Evolutionary conservation across 305 asterid genomes (phyloP), one percentile per base, ranked within the genome.

Genomic region (Rubia peregrina): DNA sequence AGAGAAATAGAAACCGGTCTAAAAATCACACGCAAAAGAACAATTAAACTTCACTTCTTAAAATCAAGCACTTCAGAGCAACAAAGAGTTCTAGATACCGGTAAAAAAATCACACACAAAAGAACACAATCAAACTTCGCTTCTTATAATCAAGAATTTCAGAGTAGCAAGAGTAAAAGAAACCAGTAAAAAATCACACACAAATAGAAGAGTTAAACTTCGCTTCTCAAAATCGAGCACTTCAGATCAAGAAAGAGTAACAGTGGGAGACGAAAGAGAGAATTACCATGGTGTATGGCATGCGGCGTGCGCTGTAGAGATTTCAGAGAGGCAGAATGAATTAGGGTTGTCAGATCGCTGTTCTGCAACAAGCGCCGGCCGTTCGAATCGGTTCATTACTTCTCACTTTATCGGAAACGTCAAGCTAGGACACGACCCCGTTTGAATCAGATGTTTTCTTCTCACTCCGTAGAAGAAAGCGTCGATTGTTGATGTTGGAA

Each of bases 181-280:
- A 14, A 9, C 78, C 74, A 7, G 78, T 75, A 44, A 72, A 67
- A 67, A 3, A 17, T 64, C 69, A 43, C 56, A 65, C 30, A 16
- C 7, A 36, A 22, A 26, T 7, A 36, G 33, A 0, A 62, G 8
- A 46, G 5, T 0, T n/a, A 9, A 67, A 46, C 9, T 5, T 2
- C 10, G 8, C 7, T 33, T 33, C 38, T 33, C 5, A 33, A 0
- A 33, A 33, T 33, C 38, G 5, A 33, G 38, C 38, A 33, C 5
- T 33, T 33, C 38, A 33, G 3, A 33, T 2, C 38, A 33, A 33
- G 4, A 57, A 11, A 10, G 8, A 24, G 41, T 22, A 22, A 22
- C 3, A 22, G 64, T 16, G 4, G 22, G 36, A 61, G 21, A 14
- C 10, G 3, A 41, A 61, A 13, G 14, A 61, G 22, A 61, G 21